phyloP scores from a whole-genome alignment of 2,329 filamentous ascomycete species.

The Cladosporium phlei region DNA sequence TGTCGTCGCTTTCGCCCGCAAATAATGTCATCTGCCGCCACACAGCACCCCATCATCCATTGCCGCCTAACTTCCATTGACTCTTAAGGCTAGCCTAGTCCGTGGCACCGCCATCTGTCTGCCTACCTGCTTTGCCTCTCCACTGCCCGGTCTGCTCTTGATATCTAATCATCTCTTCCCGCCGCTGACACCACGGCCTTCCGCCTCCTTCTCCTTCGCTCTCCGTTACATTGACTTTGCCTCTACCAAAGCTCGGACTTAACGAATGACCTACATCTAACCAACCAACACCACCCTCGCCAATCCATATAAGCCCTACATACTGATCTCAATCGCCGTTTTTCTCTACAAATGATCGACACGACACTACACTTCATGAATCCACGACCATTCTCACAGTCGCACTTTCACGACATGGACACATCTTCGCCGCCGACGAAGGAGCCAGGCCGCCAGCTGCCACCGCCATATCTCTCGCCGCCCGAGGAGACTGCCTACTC shows the following conservation, averaged over 20 bases:
- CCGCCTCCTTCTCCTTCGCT: constrained; percentile 11
- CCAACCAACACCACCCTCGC: background rate
- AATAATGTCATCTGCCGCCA: constrained; percentile 13
- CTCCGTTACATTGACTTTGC: background rate
- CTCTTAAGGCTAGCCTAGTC: constrained; percentile 12
- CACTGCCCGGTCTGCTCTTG: background rate
- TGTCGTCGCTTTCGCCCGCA: constrained; percentile 9
- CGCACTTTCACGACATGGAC: constrained; percentile 3
- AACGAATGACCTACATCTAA: no score
- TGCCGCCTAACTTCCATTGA: constrained; percentile 14
- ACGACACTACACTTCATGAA: constrained; percentile 6
- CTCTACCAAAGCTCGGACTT: constrained; percentile 9
- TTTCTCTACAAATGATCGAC: constrained; percentile 3
- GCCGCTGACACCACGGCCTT: constrained; percentile 10
- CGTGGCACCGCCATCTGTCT: constrained; percentile 13
- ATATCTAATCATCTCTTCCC: constrained; percentile 5
- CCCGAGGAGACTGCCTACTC: constrained; percentile 15
- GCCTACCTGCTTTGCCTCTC: constrained; percentile 1
- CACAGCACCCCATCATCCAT: constrained; percentile 3
- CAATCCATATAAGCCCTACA: constrained; percentile 5
- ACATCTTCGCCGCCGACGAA: background rate
- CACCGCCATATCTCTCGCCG: constrained; percentile 15
- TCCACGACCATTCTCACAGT: constrained; percentile 1
- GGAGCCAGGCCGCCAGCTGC: background rate
- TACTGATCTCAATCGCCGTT: background rate